Evolutionary conservation across 176 grass and related monocot genomes (phyloP).

Genomic region (Oryza officinalis): DNA sequence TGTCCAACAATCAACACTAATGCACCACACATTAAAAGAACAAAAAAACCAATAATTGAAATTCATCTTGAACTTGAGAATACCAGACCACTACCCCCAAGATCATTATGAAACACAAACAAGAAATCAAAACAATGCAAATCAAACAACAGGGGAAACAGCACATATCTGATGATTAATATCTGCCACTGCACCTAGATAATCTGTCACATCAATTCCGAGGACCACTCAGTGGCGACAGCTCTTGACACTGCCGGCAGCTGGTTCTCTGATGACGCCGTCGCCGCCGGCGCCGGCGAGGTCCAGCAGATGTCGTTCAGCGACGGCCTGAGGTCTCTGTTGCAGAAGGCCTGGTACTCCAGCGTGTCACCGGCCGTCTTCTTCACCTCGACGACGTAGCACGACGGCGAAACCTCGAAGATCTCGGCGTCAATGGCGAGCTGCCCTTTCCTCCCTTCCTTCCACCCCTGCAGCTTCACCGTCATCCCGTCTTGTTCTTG

Average conservation of each 20-base stretch:
- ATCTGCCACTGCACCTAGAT: too few species aligned
- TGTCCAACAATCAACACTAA: too few species aligned
- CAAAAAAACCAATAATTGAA: too few species aligned
- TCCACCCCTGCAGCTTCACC: constrained; percentile 50
- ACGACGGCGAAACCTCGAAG: constrained; percentile 77
- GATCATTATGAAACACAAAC: too few species aligned
- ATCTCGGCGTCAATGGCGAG: constrained; percentile 76
- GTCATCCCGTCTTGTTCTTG: constrained; percentile 42
- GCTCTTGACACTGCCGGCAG: constrained; percentile 1
- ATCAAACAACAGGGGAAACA: too few species aligned
- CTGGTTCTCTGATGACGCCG: not conserved
- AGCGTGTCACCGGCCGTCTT: constrained; percentile 74
- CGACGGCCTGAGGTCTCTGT: constrained; percentile 52
- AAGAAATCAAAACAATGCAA: too few species aligned
- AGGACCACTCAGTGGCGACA: not conserved
- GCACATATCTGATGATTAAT: too few species aligned
- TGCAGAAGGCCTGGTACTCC: constrained; percentile 81
- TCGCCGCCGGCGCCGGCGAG: not conserved
- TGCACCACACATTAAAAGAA: too few species aligned
- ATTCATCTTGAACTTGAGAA: too few species aligned
- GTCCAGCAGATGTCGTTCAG: constrained; percentile 61
- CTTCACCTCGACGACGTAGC: constrained; percentile 76
- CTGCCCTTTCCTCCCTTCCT: constrained; percentile 72
- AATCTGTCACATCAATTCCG: not conserved
- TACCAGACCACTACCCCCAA: too few species aligned